These are phyloP conservation scores for Imleria badia DNA, from an alignment of 768 basidiomycete species.

Conservation along the genomic window DNA sequence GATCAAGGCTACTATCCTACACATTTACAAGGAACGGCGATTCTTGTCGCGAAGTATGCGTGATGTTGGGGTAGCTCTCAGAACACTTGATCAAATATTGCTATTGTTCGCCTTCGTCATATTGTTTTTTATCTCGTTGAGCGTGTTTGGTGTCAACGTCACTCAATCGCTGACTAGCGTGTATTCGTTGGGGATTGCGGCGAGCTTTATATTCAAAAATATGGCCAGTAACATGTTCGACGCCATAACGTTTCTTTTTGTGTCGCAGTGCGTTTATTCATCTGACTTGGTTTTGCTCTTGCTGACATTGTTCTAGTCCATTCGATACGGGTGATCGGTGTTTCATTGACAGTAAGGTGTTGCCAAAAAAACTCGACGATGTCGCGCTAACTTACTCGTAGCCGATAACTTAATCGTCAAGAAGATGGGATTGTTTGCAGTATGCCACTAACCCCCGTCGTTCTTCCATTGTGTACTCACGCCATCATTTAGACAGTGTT, in stretches of 20 bases:
- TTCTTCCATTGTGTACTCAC: not conserved
- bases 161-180: slow-evolving; percentile 67
- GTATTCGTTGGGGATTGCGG: slow-evolving; percentile 70
- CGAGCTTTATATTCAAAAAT: slow-evolving; percentile 80
- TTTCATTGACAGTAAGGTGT: slow-evolving; percentile 58
- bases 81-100: slow-evolving; percentile 62
- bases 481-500: slow-evolving; percentile 55
- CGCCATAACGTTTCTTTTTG: slow-evolving; percentile 79
- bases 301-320: slow-evolving; percentile 43
- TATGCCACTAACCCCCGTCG: slow-evolving; percentile 26
- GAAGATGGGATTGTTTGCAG: slow-evolving; percentile 77
- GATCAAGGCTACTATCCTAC: slow-evolving; percentile 65
- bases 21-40: slow-evolving; percentile 76
- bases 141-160: slow-evolving; percentile 68
- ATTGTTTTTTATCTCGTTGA: slow-evolving; percentile 71
- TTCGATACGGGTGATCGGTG: slow-evolving; percentile 84
- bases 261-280: slow-evolving; percentile 66
- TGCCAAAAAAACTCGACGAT: not conserved
- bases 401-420: slow-evolving; percentile 74
- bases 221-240: slow-evolving; percentile 73
- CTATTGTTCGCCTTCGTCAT: slow-evolving; percentile 61
- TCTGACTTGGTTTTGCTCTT: not conserved
- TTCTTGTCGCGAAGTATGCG: slow-evolving; percentile 75
- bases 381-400: slow-evolving; percentile 23
- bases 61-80: slow-evolving; percentile 68